Evolutionary conservation across 2,329 filamentous ascomycete genomes (phyloP), one percentile per base, ranked within the genome.

Genomic region (Sporothrix phasma): DNA sequence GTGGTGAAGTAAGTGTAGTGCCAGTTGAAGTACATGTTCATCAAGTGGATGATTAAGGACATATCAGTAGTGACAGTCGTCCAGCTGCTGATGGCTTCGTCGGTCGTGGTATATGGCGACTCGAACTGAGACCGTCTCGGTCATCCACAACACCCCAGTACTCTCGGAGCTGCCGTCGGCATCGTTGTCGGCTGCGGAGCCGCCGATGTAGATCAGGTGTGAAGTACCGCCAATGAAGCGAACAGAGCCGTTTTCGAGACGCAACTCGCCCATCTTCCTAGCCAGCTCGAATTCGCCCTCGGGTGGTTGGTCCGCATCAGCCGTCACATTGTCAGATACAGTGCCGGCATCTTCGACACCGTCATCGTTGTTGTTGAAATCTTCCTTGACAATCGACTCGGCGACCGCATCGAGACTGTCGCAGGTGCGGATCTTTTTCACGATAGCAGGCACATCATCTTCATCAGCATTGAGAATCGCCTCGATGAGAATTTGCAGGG

Each of bases 11-110:
- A 97, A 19, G 92, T 88, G 74, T 97, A 97, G 75, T 97, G 94
- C 89, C 93, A 97, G 70, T 87, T 91, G 76, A 97, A 97, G 76
- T 99, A 99, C 90, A 97, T 92, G 71, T 92, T 93, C 72, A 99
- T 85, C 19, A 99, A 84, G 74, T 97, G 93, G 17, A 87, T 83
- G 69, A 97, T 86, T 53, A 96, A 80, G 62, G 88, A 84, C 26
- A 86, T 81, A 73, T 97, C 91, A 60, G 85, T 80, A 1, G 91
- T 96, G 53, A 96, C 91, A 17, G 81, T 84, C 0, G 93, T 96
- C 94, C 94, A 99, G 62, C 88, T 92, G 22, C 85, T 86, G 62
- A 94, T 81, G 3, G 91, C 87, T 66, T 93, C 84, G 61, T 88
- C 84, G 66, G 82, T 78, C 19, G 79, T 65, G 2, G 15, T 11